Evolutionary conservation across 2,329 filamentous ascomycete genomes (phyloP).

Genomic region (Ilyonectria sp.): DNA sequence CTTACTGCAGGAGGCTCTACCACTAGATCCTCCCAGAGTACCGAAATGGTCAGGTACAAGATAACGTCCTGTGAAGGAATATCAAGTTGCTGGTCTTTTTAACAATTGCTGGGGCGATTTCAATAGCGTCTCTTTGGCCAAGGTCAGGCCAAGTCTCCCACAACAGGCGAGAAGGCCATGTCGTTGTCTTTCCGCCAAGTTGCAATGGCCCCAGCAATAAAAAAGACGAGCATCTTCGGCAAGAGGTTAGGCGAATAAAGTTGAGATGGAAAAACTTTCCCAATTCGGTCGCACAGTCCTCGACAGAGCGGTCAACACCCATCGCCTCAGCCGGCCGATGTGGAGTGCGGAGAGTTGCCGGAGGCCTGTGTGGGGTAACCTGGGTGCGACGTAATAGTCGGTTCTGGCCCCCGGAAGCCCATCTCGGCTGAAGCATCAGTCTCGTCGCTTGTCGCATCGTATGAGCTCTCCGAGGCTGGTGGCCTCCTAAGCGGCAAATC

Average conservation of each 20-base stretch:
- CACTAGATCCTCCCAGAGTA: too few species aligned
- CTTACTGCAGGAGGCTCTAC: too few species aligned
- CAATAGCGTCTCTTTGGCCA: too few species aligned
- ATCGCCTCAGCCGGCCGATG: slow-evolving; percentile 28
- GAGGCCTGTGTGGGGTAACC: slow-evolving; percentile 47
- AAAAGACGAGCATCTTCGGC: not conserved
- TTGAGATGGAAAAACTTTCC: slow-evolving; percentile 27
- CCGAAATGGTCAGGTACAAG: too few species aligned
- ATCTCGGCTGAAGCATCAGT: slow-evolving; percentile 37
- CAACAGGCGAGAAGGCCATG: too few species aligned
- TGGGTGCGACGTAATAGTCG: slow-evolving; percentile 9
- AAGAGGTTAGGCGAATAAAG: slow-evolving; percentile 6
- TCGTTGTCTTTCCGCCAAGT: too few species aligned
- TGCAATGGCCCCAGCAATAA: too few species aligned
- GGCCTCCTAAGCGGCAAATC: slow-evolving; percentile 16
- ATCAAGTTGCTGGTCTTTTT: too few species aligned
- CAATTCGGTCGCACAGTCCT: slow-evolving; percentile 16
- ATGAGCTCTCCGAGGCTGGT: slow-evolving; percentile 35
- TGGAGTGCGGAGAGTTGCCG: slow-evolving; percentile 47
- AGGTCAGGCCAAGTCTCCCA: too few species aligned
- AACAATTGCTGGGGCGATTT: too few species aligned
- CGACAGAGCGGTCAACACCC: slow-evolving; percentile 22
- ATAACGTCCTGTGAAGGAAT: too few species aligned
- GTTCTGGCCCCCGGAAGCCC: slow-evolving; percentile 28
- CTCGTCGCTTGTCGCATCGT: slow-evolving; percentile 30